Percentiles rank a stretch among this genome's conserved stretches.
phyloP scores from a whole-genome alignment of 2,329 filamentous ascomycete species.

The Sclerotinia sclerotiorum region DNA sequence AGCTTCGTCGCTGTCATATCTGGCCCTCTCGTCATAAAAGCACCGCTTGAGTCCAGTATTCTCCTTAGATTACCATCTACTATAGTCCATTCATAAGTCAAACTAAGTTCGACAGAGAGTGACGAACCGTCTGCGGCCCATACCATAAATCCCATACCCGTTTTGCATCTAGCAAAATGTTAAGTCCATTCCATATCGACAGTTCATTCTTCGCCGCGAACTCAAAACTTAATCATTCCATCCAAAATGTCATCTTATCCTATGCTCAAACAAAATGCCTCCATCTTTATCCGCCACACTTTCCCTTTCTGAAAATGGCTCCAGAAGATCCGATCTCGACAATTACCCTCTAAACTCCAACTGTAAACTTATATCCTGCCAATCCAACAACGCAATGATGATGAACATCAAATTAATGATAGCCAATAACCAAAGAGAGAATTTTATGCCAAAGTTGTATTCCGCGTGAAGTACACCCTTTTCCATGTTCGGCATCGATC shows the following conservation, averaged over 20 bases:
- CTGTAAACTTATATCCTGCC: slow-evolving; percentile 32
- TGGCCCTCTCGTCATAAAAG: not conserved
- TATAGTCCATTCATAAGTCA: not conserved
- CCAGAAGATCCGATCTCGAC: slow-evolving; percentile 24
- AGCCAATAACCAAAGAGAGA: slow-evolving; percentile 36
- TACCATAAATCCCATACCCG: not conserved
- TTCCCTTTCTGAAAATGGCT: slow-evolving; percentile 24
- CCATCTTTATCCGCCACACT: slow-evolving; percentile 22
- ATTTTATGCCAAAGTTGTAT: slow-evolving; percentile 38
- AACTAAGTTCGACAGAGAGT: not conserved
- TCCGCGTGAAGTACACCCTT: slow-evolving; percentile 31
- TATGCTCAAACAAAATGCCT: not conserved
- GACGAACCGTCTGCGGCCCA: not conserved
- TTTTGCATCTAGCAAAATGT: not conserved
- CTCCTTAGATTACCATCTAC: not conserved
- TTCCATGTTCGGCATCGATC: slow-evolving; percentile 28
- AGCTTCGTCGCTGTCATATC: not conserved
- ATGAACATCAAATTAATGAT: slow-evolving; percentile 36
- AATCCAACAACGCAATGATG: slow-evolving; percentile 35
- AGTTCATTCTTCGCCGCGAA: not conserved
- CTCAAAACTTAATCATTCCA: too few species aligned
- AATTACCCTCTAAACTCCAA: slow-evolving; percentile 28
- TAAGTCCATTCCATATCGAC: not conserved
- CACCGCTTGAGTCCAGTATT: too few species aligned
- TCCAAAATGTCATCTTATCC: not conserved